Evolutionary conservation across 345 rosid genomes (phyloP), one percentile per base, ranked within the genome.

Genomic region (Stellera chamaejasme): DNA sequence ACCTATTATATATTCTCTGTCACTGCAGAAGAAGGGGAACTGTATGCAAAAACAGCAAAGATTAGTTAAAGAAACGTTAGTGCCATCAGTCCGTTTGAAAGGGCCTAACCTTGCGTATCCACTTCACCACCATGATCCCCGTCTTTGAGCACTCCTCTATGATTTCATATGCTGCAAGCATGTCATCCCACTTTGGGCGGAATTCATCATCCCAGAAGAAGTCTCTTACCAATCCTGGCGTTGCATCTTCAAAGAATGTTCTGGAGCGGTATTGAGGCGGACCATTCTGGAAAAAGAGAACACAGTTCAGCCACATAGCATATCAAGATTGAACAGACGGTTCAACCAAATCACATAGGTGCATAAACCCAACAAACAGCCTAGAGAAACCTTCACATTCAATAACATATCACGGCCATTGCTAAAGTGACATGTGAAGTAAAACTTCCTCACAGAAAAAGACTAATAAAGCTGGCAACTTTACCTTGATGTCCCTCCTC

Each of bases 131-230:
- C 97, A 84, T 84, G 54, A 87, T 77, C 64, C 97, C 97, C 0
- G 83, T 73, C 8, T 52, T 66, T 19, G 70, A 69, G 62, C 90
- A 84, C 53, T 82, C 85, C 23, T 82, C 86, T 51, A 77, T 47
- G n/a, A 70, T 77, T 11, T 74, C 54, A 49, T 81, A 71, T 65
- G 50, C 47, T 42, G 79, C 68, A 62, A 90, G 97, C 97, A 84
- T 90, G 67, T 84, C 77, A 59, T 87, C 93, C 93, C 97, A 90
- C 57, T 72, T 71, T 23, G 75, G 64, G 55, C 92, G 75, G 59
- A 84, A 90, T 51, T 74, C 84, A 59, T 85, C 87, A 23, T 85
- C 97, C 97, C 94, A 84, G 56, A 82, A 90, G 58, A 87, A 87
- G 63, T 84, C 94, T 67, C 91, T 83, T 67, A 84, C 70, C 52